These are phyloP conservation scores for Solanum bulbocastanum DNA, from an alignment of 257 asterid species.

Conservation along the genomic window DNA sequence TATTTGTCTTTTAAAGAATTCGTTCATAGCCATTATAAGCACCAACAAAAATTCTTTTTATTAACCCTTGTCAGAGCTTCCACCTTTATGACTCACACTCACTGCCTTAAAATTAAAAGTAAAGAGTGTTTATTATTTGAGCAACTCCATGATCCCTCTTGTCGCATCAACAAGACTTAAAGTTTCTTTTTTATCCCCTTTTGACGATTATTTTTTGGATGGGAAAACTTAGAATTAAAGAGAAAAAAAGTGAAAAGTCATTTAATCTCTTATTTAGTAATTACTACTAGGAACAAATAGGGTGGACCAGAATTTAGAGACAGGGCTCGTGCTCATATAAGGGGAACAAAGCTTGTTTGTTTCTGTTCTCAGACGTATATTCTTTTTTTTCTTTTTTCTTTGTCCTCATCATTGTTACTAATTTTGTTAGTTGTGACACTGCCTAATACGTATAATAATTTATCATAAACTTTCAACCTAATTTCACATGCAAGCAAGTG, in stretches of 20 bases:
- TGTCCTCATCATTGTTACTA: not conserved
- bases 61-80: fast-evolving
- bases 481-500: not conserved
- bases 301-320: not conserved
- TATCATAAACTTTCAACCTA: not conserved
- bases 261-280: not conserved
- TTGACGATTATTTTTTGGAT: not conserved
- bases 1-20: not conserved
- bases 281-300: not conserved
- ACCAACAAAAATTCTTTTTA: too few relatives aligned
- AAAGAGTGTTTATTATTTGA: too few relatives aligned
- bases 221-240: not conserved
- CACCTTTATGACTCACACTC: too few relatives aligned
- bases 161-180: not conserved
- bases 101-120: not conserved
- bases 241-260: not conserved
- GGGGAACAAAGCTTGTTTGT: not conserved
- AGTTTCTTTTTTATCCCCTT: not conserved
- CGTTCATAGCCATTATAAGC: not conserved
- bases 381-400: not conserved
- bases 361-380: not conserved
- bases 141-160: not conserved
- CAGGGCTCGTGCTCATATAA: not conserved
- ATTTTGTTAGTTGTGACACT: not conserved
- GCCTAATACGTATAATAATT: not conserved